Evolutionary conservation across 2,329 filamentous ascomycete genomes (phyloP).

Genomic region (Fusarium sp.): DNA sequence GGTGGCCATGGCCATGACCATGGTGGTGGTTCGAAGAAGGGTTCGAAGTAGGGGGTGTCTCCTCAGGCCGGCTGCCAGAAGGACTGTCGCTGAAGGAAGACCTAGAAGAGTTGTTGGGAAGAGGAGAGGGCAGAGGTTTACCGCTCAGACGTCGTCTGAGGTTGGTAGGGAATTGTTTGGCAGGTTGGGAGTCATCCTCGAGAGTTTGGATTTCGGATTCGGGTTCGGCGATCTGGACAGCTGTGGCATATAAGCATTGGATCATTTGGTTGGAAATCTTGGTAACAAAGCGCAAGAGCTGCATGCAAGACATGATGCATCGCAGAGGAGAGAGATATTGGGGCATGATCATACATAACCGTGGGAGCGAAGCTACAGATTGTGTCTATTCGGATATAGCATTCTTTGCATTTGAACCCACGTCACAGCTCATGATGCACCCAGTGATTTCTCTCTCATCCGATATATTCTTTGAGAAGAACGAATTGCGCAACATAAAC

Average conservation of each 20-base stretch:
- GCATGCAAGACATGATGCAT: neutral
- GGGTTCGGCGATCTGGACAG: slow-evolving; percentile 68
- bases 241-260: slow-evolving; percentile 45
- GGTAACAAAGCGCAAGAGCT: neutral
- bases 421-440: neutral
- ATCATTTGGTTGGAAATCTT: neutral
- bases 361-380: neutral
- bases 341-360: neutral
- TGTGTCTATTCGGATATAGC: neutral
- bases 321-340: neutral
- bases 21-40: slow-evolving; percentile 42
- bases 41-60: slow-evolving; percentile 34
- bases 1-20: slow-evolving; percentile 33
- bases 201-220: slow-evolving; percentile 43
- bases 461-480: neutral
- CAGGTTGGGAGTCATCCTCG: slow-evolving; percentile 45
- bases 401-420: neutral
- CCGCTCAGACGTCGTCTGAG: slow-evolving; percentile 48
- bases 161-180: slow-evolving; percentile 48
- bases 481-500: neutral
- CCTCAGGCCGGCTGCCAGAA: slow-evolving; percentile 43
- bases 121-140: slow-evolving; percentile 40
- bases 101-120: slow-evolving; percentile 53
- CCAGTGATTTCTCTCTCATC: neutral
- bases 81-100: slow-evolving; percentile 54